These are phyloP conservation scores for Cucumis variabilis DNA, from an alignment of 331 rosid species.

Conservation along the genomic window DNA sequence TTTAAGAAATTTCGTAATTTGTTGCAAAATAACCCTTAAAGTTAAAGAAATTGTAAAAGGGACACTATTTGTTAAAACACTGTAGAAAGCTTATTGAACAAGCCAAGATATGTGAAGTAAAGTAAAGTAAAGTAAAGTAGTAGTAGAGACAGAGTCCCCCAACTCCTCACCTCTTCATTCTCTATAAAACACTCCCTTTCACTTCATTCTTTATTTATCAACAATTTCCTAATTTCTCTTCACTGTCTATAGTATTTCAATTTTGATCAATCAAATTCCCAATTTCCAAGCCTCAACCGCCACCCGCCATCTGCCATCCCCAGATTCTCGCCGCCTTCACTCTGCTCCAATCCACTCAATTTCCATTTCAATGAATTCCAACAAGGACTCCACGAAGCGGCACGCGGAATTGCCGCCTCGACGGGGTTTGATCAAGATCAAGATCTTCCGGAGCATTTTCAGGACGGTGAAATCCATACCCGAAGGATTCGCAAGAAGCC, in stretches of 20 bases:
- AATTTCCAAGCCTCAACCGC: background rate
- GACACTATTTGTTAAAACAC: no score
- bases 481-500: background rate
- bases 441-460: background rate
- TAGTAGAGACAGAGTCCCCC: no score
- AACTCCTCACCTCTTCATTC: background rate
- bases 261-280: background rate
- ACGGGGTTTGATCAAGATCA: background rate
- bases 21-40: no score
- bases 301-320: background rate
- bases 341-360: background rate
- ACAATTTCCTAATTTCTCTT: background rate
- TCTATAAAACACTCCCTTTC: background rate
- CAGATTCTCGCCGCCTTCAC: constrained; percentile 24
- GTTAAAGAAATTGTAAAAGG: no score
- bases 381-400: background rate
- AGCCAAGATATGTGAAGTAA: no score
- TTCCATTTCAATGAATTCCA: background rate
- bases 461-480: background rate
- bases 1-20: no score
- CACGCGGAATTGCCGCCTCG: background rate
- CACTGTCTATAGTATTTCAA: no score
- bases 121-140: no score
- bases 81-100: no score
- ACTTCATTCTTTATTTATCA: no score